These are phyloP conservation scores for Fremontodendron californicum DNA, from an alignment of 345 rosid species.

Conservation along the genomic window DNA sequence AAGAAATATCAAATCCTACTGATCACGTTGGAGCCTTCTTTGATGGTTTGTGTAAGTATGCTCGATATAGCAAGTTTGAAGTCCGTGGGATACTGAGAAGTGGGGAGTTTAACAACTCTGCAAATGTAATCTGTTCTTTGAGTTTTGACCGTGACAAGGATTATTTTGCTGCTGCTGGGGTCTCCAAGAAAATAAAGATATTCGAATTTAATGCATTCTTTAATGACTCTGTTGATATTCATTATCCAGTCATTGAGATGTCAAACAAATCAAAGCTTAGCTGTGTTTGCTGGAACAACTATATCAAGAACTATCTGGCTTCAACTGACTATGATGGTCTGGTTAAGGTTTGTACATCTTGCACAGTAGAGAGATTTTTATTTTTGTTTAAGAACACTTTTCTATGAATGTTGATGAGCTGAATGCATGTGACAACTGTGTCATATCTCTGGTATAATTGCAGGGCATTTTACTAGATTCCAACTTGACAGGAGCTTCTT, in stretches of 20 bases:
- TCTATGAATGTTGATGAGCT: neutral
- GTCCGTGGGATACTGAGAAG: constrained; percentile 70
- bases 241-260: constrained; percentile 91
- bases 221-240: constrained; percentile 80
- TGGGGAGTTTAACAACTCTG: constrained; percentile 70
- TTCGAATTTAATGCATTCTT: constrained; percentile 77
- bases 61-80: constrained; percentile 80
- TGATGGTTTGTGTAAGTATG: constrained; percentile 94
- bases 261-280: constrained; percentile 84
- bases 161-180: constrained; percentile 95
- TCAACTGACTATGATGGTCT: constrained; percentile 95
- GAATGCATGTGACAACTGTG: constrained; percentile 6
- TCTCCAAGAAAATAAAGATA: constrained; percentile 91
- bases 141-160: constrained; percentile 86
- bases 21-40: constrained; percentile 79
- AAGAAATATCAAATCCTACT: constrained; percentile 41
- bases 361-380: constrained; percentile 3
- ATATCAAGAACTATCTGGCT: constrained; percentile 91
- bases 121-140: constrained; percentile 92
- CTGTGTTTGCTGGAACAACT: constrained; percentile 90
- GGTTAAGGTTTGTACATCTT: constrained; percentile 67
- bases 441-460: constrained; percentile 3
- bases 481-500: neutral
- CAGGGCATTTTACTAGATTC: neutral
- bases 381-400: neutral